phyloP scores from a whole-genome alignment of 129 eudicot genomes.

The Mikania micrantha region DNA sequence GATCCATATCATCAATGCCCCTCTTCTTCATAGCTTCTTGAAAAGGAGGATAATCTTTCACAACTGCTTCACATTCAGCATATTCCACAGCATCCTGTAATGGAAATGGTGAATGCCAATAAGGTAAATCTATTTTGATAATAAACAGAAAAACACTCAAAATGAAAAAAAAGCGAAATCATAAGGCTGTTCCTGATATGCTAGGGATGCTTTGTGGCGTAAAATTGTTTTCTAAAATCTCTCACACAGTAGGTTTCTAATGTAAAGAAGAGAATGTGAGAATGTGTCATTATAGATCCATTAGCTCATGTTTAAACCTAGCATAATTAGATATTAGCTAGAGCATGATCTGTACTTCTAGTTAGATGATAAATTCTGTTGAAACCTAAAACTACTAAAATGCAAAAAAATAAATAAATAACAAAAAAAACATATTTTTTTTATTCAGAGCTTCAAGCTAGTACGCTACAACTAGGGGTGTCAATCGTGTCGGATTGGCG shows the following conservation, averaged over 20 bases:
- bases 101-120: constrained; percentile 4
- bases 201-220: not conserved
- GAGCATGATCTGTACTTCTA: not conserved
- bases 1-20: constrained; percentile 94
- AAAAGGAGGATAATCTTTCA: constrained; percentile 78
- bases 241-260: not conserved
- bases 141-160: not conserved
- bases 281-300: not conserved
- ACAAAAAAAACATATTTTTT: not conserved
- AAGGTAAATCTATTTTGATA: not conserved
- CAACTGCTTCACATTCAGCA: constrained; percentile 92
- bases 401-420: too few relatives aligned
- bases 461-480: too few relatives aligned
- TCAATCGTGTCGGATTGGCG: too few relatives aligned
- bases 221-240: not conserved
- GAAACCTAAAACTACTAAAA: not conserved
- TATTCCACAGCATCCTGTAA: constrained; percentile 83
- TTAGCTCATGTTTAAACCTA: not conserved
- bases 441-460: not conserved
- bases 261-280: not conserved
- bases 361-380: not conserved
- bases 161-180: not conserved
- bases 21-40: constrained; percentile 91
- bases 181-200: constrained; percentile 4
- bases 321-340: not conserved